phyloP scores from a whole-genome alignment of 768 basidiomycete genomes.

The Podaxis pistillaris region DNA sequence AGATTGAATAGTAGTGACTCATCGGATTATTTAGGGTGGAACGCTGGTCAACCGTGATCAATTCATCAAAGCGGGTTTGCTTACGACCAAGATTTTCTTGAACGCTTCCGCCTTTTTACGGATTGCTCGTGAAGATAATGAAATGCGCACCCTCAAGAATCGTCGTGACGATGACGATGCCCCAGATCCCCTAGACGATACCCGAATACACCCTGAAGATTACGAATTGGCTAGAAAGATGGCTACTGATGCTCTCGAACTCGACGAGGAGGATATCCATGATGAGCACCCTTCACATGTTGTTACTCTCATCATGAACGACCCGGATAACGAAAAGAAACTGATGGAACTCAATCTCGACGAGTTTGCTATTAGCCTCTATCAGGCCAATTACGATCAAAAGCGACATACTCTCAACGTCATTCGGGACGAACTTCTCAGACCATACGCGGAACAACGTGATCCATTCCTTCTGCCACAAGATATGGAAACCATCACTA shows the following conservation, averaged over 20 bases:
- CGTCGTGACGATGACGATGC: conserved; percentile 68
- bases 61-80: conserved; percentile 75
- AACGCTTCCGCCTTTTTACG: conserved; percentile 92
- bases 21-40: conserved; percentile 59
- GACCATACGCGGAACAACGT: conserved; percentile 79
- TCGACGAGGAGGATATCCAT: conserved; percentile 96
- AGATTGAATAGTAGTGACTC: conserved; percentile 10
- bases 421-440: conserved; percentile 82
- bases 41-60: conserved; percentile 84
- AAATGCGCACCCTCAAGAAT: conserved; percentile 59
- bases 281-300: conserved; percentile 91
- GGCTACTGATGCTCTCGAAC: conserved; percentile 94
- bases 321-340: conserved; percentile 75
- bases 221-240: conserved; percentile 98
- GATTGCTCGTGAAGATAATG: conserved; percentile 67
- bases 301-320: conserved; percentile 82
- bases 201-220: conserved; percentile 96
- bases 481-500: conserved; percentile 84
- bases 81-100: conserved; percentile 87
- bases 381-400: conserved; percentile 75
- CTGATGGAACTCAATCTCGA: conserved; percentile 90
- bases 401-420: conserved; percentile 89
- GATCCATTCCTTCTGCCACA: conserved; percentile 58
- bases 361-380: conserved; percentile 93
- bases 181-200: conserved; percentile 90